Evolutionary conservation across 192 early-diverging fungal species (phyloP), one percentile per base, ranked within the genome.

Genomic region (Gryganskiella cystojenkinii): DNA sequence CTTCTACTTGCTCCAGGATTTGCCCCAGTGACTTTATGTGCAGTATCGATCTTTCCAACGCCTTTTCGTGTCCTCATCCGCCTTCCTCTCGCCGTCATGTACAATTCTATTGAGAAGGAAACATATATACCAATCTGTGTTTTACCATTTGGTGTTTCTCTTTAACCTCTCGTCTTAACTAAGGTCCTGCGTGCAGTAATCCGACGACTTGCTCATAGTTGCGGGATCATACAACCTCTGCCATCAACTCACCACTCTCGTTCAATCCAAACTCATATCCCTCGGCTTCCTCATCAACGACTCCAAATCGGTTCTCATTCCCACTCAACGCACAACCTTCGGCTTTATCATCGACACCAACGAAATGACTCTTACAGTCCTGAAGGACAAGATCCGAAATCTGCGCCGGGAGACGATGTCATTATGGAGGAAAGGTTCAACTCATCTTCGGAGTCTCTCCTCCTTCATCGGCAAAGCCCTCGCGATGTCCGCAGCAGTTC

Each of bases 41-140:
- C 0, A 72, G 56, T 9, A 34, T 56, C 30, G 31, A 56, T 42
- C 47, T 81, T 0, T 31, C 64, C 7, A 75, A 84, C 30, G 72
- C 79, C 13, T 78, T 84, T 79, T 22, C 75, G 80, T 33, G 27
- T 83, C 0, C 70, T 74, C 5, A 52, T 83, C 2, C 59, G 65
- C 46, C 28, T 64, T 44, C 67, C 17, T 71, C 63, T 10, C 53
- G 64, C 11, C 15, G 27, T 2, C 78, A 66, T 20, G 68, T 78
- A 40, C 72, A 67, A 33, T 80, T 79, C 40, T 46, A 63, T 0
- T 81, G 70, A 67, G 34, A 70, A 10, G 59, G 68, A 1, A 17
- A 66, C 15, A 19, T 52, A 1, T 84, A 70, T 40, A n/a, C 74
- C 79, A 34, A 79, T 84, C 31, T 15, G 47, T 0, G 62, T 56